A percentile compares a stretch with the other conserved stretches of the same genome.
These are phyloP conservation scores for Anisodus acutangulus DNA, from an alignment of 257 asterid genomes.

Conservation along the genomic window DNA sequence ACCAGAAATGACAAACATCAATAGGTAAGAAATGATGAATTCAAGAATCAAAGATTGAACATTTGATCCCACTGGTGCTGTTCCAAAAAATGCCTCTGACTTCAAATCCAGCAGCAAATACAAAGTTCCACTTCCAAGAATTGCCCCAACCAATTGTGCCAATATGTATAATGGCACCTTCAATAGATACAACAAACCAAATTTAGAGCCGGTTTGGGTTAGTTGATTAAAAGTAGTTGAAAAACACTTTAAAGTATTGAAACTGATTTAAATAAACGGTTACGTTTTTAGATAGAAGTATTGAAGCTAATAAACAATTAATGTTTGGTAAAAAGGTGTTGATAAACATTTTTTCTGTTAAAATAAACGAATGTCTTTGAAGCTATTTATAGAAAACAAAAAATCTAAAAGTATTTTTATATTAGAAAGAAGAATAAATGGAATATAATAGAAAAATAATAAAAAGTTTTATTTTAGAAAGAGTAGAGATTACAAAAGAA, in stretches of 20 bases:
- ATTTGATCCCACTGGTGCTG: constrained; percentile 55
- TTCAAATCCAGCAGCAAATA: constrained; percentile 51
- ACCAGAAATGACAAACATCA: constrained; percentile 79
- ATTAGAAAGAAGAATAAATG: no score
- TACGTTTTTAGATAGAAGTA: no score
- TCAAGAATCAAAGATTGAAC: constrained; percentile 58
- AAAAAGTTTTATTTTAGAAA: no score
- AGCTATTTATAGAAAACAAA: background rate
- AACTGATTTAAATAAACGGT: no score
- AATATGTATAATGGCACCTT: constrained; percentile 67
- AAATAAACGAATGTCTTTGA: no score
- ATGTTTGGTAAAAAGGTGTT: no score
- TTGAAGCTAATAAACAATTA: no score
- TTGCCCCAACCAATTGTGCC: constrained; percentile 58
- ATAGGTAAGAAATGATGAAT: constrained; percentile 52
- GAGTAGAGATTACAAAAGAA: no score
- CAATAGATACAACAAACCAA: background rate
- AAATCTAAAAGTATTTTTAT: background rate
- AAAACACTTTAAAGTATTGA: no score
- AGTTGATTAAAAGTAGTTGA: background rate
- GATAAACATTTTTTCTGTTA: no score
- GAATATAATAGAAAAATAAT: no score
- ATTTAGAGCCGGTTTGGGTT: background rate
- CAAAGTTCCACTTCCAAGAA: constrained; percentile 69
- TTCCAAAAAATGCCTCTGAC: constrained; percentile 49